These are phyloP conservation scores for Agastache rugosa DNA, from an alignment of 257 asterid genomes.

Conservation along the genomic window DNA sequence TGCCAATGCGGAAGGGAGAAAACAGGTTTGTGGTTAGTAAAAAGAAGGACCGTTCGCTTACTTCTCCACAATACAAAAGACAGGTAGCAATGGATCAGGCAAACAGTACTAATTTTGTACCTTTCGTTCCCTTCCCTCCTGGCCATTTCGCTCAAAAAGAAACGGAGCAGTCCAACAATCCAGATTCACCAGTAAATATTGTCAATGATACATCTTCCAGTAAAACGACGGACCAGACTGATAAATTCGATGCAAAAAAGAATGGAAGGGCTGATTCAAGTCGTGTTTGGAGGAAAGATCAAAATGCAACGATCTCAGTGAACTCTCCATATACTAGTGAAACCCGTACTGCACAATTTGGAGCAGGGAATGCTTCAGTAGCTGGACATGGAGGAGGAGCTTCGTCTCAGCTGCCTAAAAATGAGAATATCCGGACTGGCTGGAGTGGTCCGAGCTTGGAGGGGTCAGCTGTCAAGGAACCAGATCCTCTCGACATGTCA, in stretches of 20 bases:
- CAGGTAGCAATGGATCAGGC: constrained; percentile 74
- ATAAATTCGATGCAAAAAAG: constrained; percentile 37
- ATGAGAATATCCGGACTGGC: constrained; percentile 43
- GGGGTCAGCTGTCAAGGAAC: constrained; percentile 81
- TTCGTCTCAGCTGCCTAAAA: constrained; percentile 34
- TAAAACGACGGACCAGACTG: constrained; percentile 26
- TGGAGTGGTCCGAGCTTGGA: constrained; percentile 74
- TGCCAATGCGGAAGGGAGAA: constrained; percentile 91
- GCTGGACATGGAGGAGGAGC: constrained; percentile 20
- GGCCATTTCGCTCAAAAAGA: constrained; percentile 76
- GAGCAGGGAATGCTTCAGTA: constrained; percentile 28
- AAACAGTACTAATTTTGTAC: constrained; percentile 61
- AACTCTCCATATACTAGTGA: constrained; percentile 25
- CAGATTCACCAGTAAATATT: constrained; percentile 39
- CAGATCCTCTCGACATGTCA: constrained; percentile 87
- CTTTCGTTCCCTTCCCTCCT: constrained; percentile 98
- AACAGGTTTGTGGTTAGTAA: constrained; percentile 73
- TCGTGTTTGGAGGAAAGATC: constrained; percentile 25
- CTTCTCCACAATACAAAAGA: constrained; percentile 78
- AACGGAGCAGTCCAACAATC: constrained; percentile 40
- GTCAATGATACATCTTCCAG: constrained; percentile 38
- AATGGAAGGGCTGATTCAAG: constrained; percentile 13
- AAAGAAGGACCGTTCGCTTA: constrained; percentile 74
- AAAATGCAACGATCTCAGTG: constrained; percentile 27
- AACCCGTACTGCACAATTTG: constrained; percentile 30